Evolutionary conservation across 345 rosid species (phyloP).

Genomic region (Eucalyptus albens): DNA sequence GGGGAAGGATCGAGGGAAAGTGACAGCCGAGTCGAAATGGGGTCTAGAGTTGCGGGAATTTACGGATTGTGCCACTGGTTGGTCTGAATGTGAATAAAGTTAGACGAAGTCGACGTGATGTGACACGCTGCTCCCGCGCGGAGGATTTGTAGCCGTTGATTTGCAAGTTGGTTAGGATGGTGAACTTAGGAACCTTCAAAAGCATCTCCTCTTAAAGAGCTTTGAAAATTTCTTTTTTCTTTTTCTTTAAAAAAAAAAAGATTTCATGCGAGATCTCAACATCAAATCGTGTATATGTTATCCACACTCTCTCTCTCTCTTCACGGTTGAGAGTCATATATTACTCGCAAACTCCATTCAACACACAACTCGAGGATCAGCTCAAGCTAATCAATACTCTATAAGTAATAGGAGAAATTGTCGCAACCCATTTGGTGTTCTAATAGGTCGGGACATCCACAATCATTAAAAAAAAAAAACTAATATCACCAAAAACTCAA

Average conservation of each 20-base stretch:
- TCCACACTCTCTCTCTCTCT: no score
- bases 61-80: neutral
- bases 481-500: fast-evolving
- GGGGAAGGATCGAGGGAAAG: neutral
- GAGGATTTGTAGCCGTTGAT: neutral
- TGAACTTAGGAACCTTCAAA: neutral
- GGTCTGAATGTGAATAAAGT: neutral
- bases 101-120: neutral
- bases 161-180: neutral
- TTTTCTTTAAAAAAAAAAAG: fast-evolving
- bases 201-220: no score
- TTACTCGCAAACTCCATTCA: no score
- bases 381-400: no score
- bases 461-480: no score
- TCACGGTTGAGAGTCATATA: no score
- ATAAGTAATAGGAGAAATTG: no score
- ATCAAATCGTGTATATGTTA: no score
- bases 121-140: neutral
- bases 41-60: neutral
- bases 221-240: no score
- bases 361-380: no score
- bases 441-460: neutral
- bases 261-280: neutral
- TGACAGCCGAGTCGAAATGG: neutral
- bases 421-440: no score